Conservation (phyloP, 768 basidiomycete species). For the Amanita rimosa region DNA sequence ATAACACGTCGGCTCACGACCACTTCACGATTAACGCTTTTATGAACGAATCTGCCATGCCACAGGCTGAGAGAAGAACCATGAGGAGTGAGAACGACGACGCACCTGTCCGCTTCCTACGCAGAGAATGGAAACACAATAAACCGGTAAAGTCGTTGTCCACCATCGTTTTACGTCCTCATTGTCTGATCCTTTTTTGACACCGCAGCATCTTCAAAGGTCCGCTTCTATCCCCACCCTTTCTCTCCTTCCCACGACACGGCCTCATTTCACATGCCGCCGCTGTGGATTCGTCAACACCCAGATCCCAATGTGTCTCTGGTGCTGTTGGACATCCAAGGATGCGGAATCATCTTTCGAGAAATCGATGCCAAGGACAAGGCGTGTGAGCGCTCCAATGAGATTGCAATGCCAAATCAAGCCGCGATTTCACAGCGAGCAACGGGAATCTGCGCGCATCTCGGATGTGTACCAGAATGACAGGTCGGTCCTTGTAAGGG, state of each 20-base stretch:
- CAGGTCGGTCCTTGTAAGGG: not conserved
- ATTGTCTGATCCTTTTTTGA: conserved; percentile 1
- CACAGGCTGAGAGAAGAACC: not conserved
- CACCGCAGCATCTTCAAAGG: conserved; percentile 28
- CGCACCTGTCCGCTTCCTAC: conserved; percentile 15
- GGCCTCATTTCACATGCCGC: conserved; percentile 34
- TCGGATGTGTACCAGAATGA: not conserved
- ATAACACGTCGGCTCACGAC: not conserved
- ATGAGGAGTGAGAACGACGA: not conserved
- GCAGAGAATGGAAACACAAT: conserved; percentile 30
- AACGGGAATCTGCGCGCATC: not conserved
- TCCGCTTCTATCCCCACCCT: conserved; percentile 36
- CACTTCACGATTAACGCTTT: not conserved
- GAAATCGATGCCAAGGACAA: conserved; percentile 23
- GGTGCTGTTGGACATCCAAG: conserved; percentile 37
- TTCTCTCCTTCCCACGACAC: conserved; percentile 24
- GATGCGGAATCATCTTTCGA: conserved; percentile 29
- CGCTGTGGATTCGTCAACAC: conserved; percentile 36
- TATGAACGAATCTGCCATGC: not conserved
- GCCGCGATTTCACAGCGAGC: no score
- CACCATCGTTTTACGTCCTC: not conserved
- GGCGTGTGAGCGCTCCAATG: conserved; percentile 20
- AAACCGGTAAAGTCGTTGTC: conserved; percentile 25
- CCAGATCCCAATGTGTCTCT: conserved; percentile 37
- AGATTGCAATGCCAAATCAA: not conserved